These are phyloP conservation scores for Ambrosia trifida DNA, from an alignment of 129 eudicot genomes.

Conservation along the genomic window DNA sequence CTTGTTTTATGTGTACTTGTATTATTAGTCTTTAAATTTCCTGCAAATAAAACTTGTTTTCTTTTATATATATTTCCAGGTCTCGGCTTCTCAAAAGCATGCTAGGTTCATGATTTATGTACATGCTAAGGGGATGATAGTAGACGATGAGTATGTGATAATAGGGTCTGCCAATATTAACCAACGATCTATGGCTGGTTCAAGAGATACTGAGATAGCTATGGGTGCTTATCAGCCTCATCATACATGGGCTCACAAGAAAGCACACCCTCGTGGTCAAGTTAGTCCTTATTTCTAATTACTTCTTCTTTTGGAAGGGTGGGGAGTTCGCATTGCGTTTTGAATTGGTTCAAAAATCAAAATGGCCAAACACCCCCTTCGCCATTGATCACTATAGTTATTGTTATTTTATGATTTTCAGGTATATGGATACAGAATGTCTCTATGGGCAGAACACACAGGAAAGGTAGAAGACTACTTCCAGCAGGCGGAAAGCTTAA, in stretches of 20 bases:
- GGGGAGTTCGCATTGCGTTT: slow-evolving; percentile 8
- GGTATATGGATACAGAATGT: too few species aligned
- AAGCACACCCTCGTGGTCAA: too few species aligned
- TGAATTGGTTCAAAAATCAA: neutral
- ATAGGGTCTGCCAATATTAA: slow-evolving; percentile 93
- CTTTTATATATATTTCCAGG: slow-evolving; percentile 35
- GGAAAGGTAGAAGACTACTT: slow-evolving; percentile 56
- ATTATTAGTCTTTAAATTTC: neutral
- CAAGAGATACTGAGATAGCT: too few species aligned
- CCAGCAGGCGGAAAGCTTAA: slow-evolving; percentile 53
- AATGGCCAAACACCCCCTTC: too few species aligned
- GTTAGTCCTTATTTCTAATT: slow-evolving; percentile 36
- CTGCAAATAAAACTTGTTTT: neutral
- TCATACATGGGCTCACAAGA: too few species aligned
- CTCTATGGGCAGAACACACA: too few species aligned
- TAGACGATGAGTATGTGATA: slow-evolving; percentile 88
- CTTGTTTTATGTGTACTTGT: neutral
- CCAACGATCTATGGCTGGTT: too few species aligned
- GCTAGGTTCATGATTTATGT: slow-evolving; percentile 85
- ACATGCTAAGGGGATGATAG: slow-evolving; percentile 96
- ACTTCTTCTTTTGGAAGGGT: neutral
- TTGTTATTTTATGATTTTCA: neutral
- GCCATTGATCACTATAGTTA: neutral
- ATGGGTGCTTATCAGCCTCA: too few species aligned
- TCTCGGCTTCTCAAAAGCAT: slow-evolving; percentile 60